A percentile compares a stretch with the other conserved stretches of the same genome.
phyloP scores from a whole-genome alignment of 2,329 filamentous ascomycete genomes.

The Taxawa tesnikishii region DNA sequence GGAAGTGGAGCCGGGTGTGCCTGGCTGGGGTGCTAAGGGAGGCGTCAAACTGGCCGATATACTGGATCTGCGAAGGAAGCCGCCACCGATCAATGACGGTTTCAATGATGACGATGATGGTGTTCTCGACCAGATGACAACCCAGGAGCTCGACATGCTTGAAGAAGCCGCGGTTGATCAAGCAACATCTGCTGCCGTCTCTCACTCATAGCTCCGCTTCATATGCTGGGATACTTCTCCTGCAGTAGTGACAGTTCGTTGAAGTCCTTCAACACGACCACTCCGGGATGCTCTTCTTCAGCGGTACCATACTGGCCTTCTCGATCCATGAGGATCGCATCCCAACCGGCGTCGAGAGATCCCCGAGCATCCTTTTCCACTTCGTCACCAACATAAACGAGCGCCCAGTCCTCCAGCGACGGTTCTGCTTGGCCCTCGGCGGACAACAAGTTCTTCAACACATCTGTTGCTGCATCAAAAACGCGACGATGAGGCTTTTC shows the following conservation, averaged over 20 bases:
- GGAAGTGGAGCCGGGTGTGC: slow-evolving; percentile 58
- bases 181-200: no score
- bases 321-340: slow-evolving; percentile 29
- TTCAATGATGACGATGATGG: not conserved
- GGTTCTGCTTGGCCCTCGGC: slow-evolving; percentile 15
- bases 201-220: no score
- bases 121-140: no score
- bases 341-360: slow-evolving; percentile 36
- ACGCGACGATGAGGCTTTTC: slow-evolving; percentile 47
- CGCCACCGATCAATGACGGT: not conserved
- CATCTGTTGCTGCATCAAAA: slow-evolving; percentile 40
- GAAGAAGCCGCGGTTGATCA: no score
- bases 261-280: slow-evolving; percentile 2
- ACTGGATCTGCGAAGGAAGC: slow-evolving; percentile 41
- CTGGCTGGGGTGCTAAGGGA: slow-evolving; percentile 77
- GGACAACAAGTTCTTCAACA: slow-evolving; percentile 24
- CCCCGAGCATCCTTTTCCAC: slow-evolving; percentile 38
- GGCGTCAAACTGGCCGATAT: slow-evolving; percentile 55
- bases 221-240: slow-evolving; percentile 1
- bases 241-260: slow-evolving; percentile 1
- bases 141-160: no score
- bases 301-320: slow-evolving; percentile 9
- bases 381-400: slow-evolving; percentile 45
- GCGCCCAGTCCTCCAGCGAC: slow-evolving; percentile 16
- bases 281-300: slow-evolving; percentile 1